Evolutionary conservation across 768 basidiomycete species (phyloP).

Genomic region (Pleurotus cornucopiae): DNA sequence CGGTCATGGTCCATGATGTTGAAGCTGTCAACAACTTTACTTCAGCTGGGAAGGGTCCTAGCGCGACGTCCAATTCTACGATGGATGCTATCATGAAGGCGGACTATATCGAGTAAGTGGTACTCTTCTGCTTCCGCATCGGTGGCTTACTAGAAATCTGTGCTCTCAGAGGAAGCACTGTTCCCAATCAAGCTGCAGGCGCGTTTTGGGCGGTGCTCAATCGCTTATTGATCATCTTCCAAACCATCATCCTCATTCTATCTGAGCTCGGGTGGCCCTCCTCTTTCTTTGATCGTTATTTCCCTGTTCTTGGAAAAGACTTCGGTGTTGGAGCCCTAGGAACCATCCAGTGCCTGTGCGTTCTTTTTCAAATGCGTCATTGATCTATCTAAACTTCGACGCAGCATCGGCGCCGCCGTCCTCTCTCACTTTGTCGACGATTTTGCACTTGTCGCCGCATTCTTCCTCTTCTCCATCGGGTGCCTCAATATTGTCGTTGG

Average conservation of each 20-base stretch:
- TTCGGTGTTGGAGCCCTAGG: constrained; percentile 89
- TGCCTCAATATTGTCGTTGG: constrained; percentile 81
- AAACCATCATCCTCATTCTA: constrained; percentile 70
- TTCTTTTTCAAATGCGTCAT: constrained; percentile 8
- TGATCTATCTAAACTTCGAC: not conserved
- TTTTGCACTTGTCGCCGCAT: constrained; percentile 84
- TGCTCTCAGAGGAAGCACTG: constrained; percentile 59
- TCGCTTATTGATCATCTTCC: constrained; percentile 80
- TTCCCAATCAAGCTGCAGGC: constrained; percentile 92
- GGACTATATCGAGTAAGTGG: constrained; percentile 74
- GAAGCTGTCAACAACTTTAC: constrained; percentile 68
- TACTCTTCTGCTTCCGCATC: not conserved
- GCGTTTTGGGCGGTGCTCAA: constrained; percentile 89
- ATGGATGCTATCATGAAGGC: constrained; percentile 42
- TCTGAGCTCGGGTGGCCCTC: constrained; percentile 80
- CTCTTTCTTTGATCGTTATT: constrained; percentile 78
- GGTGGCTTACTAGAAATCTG: not conserved
- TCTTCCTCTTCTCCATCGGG: constrained; percentile 80
- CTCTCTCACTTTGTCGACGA: constrained; percentile 76
- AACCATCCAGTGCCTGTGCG: constrained; percentile 80
- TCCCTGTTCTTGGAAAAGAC: constrained; percentile 82
- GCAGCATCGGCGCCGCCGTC: constrained; percentile 62
- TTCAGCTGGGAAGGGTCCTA: constrained; percentile 32
- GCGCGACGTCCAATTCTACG: constrained; percentile 23
- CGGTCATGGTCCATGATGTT: constrained; percentile 72